A percentile compares a stretch with the other conserved stretches of the same genome.
Evolutionary conservation across 805 yeast species (phyloP).

Genomic region (Candida vaughaniae): DNA sequence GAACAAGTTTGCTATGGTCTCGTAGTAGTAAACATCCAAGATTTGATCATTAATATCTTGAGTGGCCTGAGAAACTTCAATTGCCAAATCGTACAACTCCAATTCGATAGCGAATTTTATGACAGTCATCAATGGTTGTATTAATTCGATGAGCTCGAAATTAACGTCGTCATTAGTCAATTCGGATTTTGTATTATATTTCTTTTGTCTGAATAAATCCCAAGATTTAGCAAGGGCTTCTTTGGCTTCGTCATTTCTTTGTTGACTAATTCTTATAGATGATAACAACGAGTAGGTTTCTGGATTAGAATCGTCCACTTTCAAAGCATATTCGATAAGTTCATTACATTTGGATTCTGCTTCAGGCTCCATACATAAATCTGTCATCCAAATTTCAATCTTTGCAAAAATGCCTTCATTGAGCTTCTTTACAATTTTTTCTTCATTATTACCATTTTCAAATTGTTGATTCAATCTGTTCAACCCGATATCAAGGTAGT

Average conservation of each 20-base stretch:
- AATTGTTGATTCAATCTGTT: conserved; percentile 24
- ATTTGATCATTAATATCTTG: conserved; percentile 84
- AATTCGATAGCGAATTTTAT: conserved; percentile 77
- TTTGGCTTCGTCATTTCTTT: conserved; percentile 67
- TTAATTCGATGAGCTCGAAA: conserved; percentile 59
- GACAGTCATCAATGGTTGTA: conserved; percentile 72
- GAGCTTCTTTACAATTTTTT: conserved; percentile 49
- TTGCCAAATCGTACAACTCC: conserved; percentile 65
- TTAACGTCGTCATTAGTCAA: conserved; percentile 44
- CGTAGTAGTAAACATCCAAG: conserved; percentile 78
- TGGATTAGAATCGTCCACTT: conserved; percentile 60
- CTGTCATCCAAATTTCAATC: conserved; percentile 98
- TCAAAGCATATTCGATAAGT: conserved; percentile 62
- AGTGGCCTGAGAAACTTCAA: conserved; percentile 60
- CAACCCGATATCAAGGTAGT: conserved; percentile 62
- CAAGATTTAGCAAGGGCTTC: conserved; percentile 68
- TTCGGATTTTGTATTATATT: conserved; percentile 26
- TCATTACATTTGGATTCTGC: conserved; percentile 82
- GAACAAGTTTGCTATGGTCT: conserved; percentile 70
- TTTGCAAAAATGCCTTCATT: conserved; percentile 78
- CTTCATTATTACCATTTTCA: conserved; percentile 21
- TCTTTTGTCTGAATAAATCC: conserved; percentile 60
- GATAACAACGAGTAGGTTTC: conserved; percentile 83
- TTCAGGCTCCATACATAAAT: conserved; percentile 87
- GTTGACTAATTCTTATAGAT: conserved; percentile 88